Base-by-base conservation (phyloP, 2,329 filamentous ascomycete genomes). In the Bipolaris cookei region DNA sequence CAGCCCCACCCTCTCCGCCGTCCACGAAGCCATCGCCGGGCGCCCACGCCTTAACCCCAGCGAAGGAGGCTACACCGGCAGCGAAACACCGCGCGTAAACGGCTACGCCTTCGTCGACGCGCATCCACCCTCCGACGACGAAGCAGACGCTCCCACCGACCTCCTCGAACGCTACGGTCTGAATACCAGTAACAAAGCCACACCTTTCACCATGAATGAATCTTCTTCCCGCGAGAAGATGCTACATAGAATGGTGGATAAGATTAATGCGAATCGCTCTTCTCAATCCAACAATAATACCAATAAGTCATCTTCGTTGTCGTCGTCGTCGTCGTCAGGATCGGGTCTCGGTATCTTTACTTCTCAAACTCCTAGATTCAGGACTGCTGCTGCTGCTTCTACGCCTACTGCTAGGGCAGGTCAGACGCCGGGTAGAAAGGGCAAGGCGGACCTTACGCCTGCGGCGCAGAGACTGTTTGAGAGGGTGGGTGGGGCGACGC, bases 101-200 rank as follows among this genome's bases (percentile, higher is more conserved):
- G 95, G 95, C 1, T 99, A 97, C 74, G 86, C 92, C 0, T 98
- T 97, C 76, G 93, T 99, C 34, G 92, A 97, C 65, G 92, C 96
- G 54, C 91, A 96, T 21, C 92, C 96, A 63, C 92, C 96, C 56
- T 90, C 85, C 0, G 74, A 77, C 42, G 73, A 76, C 41, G 73
- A 76, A 23, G 73, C 72, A 13, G 72, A 75, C 45, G 74, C 74
- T 8, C 76, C 76, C 3, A 73, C 70, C 34, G 74, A 76, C 38
- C 63, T 81, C 1, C 67, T 81, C 1, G 75, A 84, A n/a, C 77
- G 78, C 38, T 76, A 78, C 28, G 80, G 82, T n/a, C 64, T 69
- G 28, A 56, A 46, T 7, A 38, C 28, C 0, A 60, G 54, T 5
- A 35, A 10, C 34, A 48, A 61, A 5, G 60, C 63, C 1, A 60